Conservation (phyloP, 768 basidiomycete species). For the Pleurotus citrinopileatus region DNA sequence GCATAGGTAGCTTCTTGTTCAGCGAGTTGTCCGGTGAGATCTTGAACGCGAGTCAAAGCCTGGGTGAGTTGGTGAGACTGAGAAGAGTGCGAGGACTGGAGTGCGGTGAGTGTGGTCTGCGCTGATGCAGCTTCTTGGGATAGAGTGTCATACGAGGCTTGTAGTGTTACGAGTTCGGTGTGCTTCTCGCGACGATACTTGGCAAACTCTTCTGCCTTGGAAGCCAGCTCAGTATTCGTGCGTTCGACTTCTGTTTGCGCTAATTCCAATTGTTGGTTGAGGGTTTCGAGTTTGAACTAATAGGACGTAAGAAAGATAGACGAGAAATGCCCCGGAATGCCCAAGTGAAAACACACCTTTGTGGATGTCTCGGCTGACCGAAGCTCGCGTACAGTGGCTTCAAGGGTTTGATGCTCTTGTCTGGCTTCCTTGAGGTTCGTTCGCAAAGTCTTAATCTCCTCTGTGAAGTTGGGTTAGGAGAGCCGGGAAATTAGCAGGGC, state of each 20-base stretch:
- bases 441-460: constrained; percentile 71
- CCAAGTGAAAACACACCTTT: constrained; percentile 40
- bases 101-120: constrained; percentile 65
- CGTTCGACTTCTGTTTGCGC: constrained; percentile 77
- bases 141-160: constrained; percentile 72
- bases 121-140: constrained; percentile 64
- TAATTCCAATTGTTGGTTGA: constrained; percentile 78
- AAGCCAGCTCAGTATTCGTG: constrained; percentile 59
- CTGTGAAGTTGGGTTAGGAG: constrained; percentile 32
- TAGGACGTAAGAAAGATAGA: constrained; percentile 3
- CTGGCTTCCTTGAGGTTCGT: constrained; percentile 70
- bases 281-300: constrained; percentile 85
- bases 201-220: constrained; percentile 79
- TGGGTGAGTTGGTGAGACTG: constrained; percentile 78
- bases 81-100: constrained; percentile 68
- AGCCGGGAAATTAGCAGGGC: neutral
- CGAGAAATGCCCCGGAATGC: no score
- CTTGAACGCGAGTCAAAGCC: constrained; percentile 70
- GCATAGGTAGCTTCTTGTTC: constrained; percentile 84
- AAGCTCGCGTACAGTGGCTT: constrained; percentile 68
- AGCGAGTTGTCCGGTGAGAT: constrained; percentile 73
- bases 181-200: constrained; percentile 82
- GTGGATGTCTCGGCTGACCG: constrained; percentile 75
- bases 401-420: constrained; percentile 66
- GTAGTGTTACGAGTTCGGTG: constrained; percentile 71